Base-by-base conservation (phyloP, 768 basidiomycete genomes). In the Amyloporia xantha region DNA sequence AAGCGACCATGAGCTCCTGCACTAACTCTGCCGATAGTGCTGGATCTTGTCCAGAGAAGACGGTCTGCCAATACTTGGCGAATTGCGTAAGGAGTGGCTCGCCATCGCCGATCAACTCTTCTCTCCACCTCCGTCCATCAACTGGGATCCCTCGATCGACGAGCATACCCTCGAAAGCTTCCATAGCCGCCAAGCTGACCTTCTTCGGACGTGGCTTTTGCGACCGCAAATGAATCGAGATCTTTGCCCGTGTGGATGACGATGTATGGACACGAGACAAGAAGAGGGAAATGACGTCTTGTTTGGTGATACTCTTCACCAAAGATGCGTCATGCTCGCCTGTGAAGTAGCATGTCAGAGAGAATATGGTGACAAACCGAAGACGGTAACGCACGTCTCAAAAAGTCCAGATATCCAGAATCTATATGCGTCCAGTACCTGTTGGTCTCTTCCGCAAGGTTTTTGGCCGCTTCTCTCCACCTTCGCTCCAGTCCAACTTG, bases 381-480 rank as follows among this genome's bases (percentile, higher is more conserved):
- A 21, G 15, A 25, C 36, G 15, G 42, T 13, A 10, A 77, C 85
- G 65, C 63, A 92, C 94, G 78, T 62, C 86, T 77, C 51, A 79
- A 67, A 72, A 98, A 99, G 68, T 97, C 93, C 54, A 82, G 79
- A 56, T 86, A 90, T 3, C 92, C 87, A 20, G 75, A 80, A 53
- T 79, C 79, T 53, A 98, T 81, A 43, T 88, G 79, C 15, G 60
- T 56, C 71, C 85, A 83, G 60, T 83, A 90, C 53, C 74, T 71
- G n/a, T 69, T 66, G 2, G 74, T 69, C 68, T 99, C 96, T 60
- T 95, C 88, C 6, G 71, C 70, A 42, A 98, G 66, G 63, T 96
- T 97, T 76, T 98, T 97, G 58, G 83, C 73, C 28, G 79, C 84
- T 62, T 98, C 93, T 50, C 80, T 68, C 82, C 88, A 89, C 59